These are phyloP conservation scores for Triticum timopheevii DNA, from an alignment of 176 grass and related monocot genomes.

Conservation along the genomic window DNA sequence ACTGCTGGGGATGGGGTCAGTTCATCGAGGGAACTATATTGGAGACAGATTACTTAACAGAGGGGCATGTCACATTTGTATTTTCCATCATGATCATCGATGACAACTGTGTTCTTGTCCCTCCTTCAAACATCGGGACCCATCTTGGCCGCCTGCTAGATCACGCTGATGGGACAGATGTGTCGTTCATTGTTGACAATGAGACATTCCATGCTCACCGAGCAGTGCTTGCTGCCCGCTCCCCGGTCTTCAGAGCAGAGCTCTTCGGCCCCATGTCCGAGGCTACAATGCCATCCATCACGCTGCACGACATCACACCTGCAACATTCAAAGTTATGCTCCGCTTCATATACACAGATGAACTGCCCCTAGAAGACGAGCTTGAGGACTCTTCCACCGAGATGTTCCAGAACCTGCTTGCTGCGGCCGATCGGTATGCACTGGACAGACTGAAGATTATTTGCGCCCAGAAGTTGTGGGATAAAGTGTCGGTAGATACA, in stretches of 20 bases:
- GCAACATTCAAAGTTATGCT: conserved; percentile 41
- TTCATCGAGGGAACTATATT: background rate
- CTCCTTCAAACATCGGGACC: background rate
- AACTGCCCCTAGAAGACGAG: background rate
- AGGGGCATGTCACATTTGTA: background rate
- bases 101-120: background rate
- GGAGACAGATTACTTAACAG: background rate
- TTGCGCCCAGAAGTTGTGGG: conserved; percentile 42
- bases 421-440: conserved; percentile 51
- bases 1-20: background rate
- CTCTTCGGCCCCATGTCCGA: conserved; percentile 32
- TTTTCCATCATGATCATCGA: background rate
- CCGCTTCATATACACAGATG: conserved; percentile 49
- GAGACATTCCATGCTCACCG: conserved; percentile 30
- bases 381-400: background rate
- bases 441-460: conserved; percentile 56
- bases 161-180: conserved; percentile 1
- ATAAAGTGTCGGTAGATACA: conserved; percentile 21
- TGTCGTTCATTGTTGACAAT: background rate
- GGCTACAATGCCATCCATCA: background rate
- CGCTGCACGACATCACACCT: conserved; percentile 1
- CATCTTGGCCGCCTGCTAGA: background rate
- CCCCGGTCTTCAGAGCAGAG: conserved; percentile 25
- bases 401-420: conserved; percentile 6
- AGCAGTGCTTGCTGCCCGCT: conserved; percentile 23